Conservation (phyloP, 2,329 filamentous ascomycete species). For the Penicillium thymicola region DNA sequence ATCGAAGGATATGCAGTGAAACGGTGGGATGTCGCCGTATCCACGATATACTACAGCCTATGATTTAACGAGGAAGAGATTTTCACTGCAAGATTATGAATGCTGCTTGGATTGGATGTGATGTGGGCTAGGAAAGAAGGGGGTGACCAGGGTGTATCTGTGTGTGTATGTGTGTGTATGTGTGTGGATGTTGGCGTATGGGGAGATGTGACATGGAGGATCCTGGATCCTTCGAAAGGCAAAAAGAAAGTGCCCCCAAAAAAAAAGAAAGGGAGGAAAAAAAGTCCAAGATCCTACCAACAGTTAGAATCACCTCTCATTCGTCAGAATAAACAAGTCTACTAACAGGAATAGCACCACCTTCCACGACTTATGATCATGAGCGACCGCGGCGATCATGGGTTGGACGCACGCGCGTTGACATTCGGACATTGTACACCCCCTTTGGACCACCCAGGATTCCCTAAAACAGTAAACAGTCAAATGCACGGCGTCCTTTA, state of each 20-base stretch:
- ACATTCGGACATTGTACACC: not conserved
- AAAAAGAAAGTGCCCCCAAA: not conserved
- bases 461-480: not conserved
- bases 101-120: not conserved
- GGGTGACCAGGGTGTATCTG: not conserved
- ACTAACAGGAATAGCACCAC: not conserved
- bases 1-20: not conserved
- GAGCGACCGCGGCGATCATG: not conserved
- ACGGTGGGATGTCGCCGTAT: not conserved
- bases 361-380: not conserved
- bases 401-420: not conserved
- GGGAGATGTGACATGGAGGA: not conserved
- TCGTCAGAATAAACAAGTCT: not conserved
- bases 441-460: not conserved
- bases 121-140: not conserved
- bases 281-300: not conserved
- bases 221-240: not conserved
- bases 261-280: not conserved
- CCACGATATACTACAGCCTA: not conserved
- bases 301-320: not conserved
- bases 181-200: not conserved
- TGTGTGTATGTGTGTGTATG: not conserved
- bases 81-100: not conserved
- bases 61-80: not conserved
- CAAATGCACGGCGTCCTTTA: not conserved